These are phyloP conservation scores for Paecilomyces dactylethromorphus DNA, from an alignment of 2,329 filamentous ascomycete genomes.

Conservation along the genomic window DNA sequence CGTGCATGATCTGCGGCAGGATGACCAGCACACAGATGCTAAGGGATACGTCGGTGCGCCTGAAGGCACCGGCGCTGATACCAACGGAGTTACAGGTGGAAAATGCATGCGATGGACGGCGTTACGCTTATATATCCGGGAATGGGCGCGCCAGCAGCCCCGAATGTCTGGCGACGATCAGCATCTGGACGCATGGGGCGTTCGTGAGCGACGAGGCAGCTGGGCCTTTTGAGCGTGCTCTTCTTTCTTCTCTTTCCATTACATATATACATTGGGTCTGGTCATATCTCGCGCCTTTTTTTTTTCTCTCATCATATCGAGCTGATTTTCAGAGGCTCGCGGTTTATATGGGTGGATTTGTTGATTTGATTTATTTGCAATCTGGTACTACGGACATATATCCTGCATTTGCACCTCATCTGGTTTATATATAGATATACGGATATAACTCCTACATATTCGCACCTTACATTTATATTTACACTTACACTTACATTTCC, in stretches of 20 bases:
- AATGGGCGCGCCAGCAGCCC: constrained; percentile 87
- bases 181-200: constrained; percentile 60
- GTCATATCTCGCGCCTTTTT: no score
- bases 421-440: no score
- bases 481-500: no score
- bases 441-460: no score
- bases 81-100: constrained; percentile 43
- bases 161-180: constrained; percentile 56
- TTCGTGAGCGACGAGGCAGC: constrained; percentile 52
- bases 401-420: no score
- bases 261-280: no score
- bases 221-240: constrained; percentile 55
- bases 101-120: constrained; percentile 75
- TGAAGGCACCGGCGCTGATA: constrained; percentile 27
- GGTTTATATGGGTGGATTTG: no score
- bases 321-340: background rate
- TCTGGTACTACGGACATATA: no score
- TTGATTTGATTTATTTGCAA: no score
- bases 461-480: no score
- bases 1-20: constrained; percentile 61
- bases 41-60: constrained; percentile 64
- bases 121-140: constrained; percentile 71
- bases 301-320: background rate
- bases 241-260: background rate
- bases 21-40: constrained; percentile 60